Conservation (phyloP, 352 stramenopile genomes). For the Vaucheria bursata region DNA sequence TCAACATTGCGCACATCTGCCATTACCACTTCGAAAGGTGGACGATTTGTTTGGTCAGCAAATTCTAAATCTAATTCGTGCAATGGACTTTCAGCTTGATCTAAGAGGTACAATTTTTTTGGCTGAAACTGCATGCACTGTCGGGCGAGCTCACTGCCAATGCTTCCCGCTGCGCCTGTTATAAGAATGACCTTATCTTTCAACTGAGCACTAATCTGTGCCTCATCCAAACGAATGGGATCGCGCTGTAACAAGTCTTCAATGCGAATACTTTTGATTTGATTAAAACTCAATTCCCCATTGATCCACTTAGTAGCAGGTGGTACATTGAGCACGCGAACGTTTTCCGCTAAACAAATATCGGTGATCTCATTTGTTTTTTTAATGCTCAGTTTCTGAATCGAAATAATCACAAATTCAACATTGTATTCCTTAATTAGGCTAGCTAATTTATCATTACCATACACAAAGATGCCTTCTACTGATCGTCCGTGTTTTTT, state of each 20-base stretch:
- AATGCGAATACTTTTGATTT: not conserved
- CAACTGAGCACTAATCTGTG: not conserved
- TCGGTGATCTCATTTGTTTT: not conserved
- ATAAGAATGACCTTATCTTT: not conserved
- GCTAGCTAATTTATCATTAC: no score
- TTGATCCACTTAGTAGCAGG: not conserved
- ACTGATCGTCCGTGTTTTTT: not conserved
- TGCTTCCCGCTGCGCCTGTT: not conserved
- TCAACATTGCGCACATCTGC: not conserved
- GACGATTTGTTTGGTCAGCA: not conserved
- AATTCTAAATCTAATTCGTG: not conserved
- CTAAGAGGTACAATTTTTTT: not conserved
- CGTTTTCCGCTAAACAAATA: not conserved
- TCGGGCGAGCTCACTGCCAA: not conserved
- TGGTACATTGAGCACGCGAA: not conserved
- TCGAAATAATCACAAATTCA: no score
- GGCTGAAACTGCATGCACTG: not conserved
- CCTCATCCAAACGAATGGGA: not conserved
- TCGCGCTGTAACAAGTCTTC: not conserved
- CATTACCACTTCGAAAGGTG: not conserved
- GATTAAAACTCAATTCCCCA: not conserved
- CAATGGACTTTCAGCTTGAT: not conserved
- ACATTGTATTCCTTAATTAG: not conserved
- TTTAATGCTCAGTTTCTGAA: not conserved
- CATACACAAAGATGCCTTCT: not conserved